A percentile compares a stretch with the other conserved stretches of the same genome.
These are phyloP conservation scores for Multifurca ochricompacta DNA, from an alignment of 768 basidiomycete species.

Conservation along the genomic window DNA sequence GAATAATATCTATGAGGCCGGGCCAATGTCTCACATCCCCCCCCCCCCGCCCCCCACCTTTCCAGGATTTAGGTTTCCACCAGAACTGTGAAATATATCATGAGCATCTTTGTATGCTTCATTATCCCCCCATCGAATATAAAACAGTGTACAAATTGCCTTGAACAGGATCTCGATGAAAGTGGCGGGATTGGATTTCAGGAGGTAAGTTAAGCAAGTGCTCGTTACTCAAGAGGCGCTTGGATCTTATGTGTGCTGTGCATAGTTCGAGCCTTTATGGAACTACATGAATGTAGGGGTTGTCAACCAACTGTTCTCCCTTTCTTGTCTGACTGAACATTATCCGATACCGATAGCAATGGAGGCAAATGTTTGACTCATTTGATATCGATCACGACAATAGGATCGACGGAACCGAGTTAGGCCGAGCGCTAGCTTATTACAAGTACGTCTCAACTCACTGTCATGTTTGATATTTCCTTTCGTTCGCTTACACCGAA, in stretches of 20 bases:
- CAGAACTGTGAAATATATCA: conserved; percentile 4
- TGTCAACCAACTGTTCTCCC: background rate
- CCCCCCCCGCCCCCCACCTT: too few relatives aligned
- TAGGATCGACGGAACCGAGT: background rate
- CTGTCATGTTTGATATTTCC: too few relatives aligned
- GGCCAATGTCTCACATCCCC: too few relatives aligned
- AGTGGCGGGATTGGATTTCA: background rate
- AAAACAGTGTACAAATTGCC: too few relatives aligned
- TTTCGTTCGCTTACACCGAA: background rate
- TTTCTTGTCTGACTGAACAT: conserved; percentile 1
- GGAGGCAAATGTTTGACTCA: conserved; percentile 3
- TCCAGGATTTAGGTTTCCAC: background rate
- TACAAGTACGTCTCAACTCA: background rate
- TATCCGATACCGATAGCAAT: background rate
- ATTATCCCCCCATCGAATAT: too few relatives aligned
- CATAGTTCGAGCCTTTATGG: conserved; percentile 9
- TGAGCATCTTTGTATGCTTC: conserved; percentile 9
- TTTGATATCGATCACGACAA: background rate
- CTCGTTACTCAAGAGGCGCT: background rate
- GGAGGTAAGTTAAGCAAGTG: conserved; percentile 2
- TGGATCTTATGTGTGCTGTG: background rate
- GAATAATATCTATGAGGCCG: too few relatives aligned
- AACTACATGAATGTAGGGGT: background rate
- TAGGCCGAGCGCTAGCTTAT: background rate
- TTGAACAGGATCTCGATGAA: conserved; percentile 2